Percentiles rank a stretch among this genome's conserved stretches.
phyloP scores from a whole-genome alignment of 1,284 basidiomycete genomes.

The Heterobasidion annosum region DNA sequence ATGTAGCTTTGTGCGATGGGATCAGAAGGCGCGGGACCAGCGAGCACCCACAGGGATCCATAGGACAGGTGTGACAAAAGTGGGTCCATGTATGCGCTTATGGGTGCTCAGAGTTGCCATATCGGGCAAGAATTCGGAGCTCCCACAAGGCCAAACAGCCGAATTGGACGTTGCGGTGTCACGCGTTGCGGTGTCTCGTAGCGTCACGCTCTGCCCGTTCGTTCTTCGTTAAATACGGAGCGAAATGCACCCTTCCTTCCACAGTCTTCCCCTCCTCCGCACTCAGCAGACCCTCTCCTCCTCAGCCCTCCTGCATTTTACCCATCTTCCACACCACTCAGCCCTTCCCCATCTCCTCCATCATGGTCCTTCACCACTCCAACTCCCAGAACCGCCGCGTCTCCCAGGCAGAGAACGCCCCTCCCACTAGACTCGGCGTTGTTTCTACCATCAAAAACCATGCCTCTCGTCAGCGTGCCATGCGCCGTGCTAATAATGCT shows the following conservation, averaged over 20 bases:
- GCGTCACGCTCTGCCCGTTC: background rate
- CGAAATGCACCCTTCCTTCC: background rate
- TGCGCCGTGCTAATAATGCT: constrained; percentile 5
- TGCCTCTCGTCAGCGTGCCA: constrained; percentile 8
- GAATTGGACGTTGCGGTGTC: no score
- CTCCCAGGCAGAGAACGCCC: constrained; percentile 1
- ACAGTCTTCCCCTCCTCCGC: background rate
- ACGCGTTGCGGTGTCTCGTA: background rate
- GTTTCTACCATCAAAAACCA: constrained; percentile 1
- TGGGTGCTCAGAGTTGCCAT: background rate
- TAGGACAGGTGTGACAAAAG: background rate
- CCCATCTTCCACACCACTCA: background rate
- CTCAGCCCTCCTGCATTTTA: background rate
- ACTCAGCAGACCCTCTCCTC: background rate
- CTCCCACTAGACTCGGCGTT: background rate
- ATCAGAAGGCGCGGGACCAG: background rate
- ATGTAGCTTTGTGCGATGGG: background rate
- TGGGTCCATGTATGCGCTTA: background rate
- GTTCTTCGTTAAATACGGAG: background rate
- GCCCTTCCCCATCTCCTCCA: background rate
- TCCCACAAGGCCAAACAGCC: background rate
- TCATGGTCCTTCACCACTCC: constrained; percentile 5
- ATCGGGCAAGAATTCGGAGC: background rate
- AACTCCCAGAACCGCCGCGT: constrained; percentile 1
- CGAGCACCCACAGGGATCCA: background rate